A percentile compares a stretch with the other conserved stretches of the same genome.
phyloP scores from a whole-genome alignment of 2,329 filamentous ascomycete genomes.

The Diaporthe longicolla region DNA sequence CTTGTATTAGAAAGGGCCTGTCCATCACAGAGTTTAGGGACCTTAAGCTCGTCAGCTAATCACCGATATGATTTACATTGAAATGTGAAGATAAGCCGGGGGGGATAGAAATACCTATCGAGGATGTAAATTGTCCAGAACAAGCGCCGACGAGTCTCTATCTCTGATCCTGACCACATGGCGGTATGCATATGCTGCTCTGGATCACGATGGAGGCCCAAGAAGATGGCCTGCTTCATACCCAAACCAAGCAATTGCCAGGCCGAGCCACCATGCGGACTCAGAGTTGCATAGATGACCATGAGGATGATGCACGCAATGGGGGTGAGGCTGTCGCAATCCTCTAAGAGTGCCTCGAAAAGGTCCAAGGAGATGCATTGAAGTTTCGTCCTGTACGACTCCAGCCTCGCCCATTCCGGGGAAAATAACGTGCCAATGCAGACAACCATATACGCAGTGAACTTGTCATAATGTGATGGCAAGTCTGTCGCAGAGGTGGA shows the following conservation, averaged over 20 bases:
- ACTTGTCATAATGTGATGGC: background rate
- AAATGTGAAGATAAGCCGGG: background rate
- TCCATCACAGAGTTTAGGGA: background rate
- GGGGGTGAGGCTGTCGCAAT: conserved; percentile 2
- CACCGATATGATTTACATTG: too few relatives aligned
- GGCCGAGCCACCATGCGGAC: background rate
- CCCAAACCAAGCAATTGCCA: conserved; percentile 12
- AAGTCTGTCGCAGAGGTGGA: background rate
- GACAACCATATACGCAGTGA: background rate
- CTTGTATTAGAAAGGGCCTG: conserved; percentile 4
- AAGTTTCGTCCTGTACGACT: background rate
- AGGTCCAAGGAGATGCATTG: background rate
- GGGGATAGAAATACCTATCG: background rate
- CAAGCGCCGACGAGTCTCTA: background rate
- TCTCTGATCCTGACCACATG: background rate
- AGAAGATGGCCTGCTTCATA: conserved; percentile 7
- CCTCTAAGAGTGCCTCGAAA: background rate
- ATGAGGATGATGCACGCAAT: background rate
- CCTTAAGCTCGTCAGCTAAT: background rate
- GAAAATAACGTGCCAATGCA: conserved; percentile 6
- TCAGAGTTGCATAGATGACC: background rate
- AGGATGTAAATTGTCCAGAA: background rate
- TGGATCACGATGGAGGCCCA: background rate
- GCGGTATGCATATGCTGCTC: conserved; percentile 17
- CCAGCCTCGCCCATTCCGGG: background rate